phyloP scores from a whole-genome alignment of 1,284 basidiomycete species.

The Heterobasidion occidentale region DNA sequence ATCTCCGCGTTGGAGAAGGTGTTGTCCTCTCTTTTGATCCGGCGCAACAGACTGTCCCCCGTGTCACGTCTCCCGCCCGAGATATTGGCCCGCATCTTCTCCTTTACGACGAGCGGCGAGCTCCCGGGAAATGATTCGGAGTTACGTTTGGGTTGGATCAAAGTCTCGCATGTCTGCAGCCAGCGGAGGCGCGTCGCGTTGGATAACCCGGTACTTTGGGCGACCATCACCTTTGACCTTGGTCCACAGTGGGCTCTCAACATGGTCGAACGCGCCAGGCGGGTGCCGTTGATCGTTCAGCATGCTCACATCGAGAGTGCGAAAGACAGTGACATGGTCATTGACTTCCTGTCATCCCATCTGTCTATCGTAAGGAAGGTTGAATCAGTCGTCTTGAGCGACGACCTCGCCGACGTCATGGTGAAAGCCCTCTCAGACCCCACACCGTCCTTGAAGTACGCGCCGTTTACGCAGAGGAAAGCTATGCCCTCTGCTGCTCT shows the following conservation, averaged over 20 bases:
- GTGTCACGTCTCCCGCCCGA: too few relatives aligned
- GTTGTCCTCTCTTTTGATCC: too few relatives aligned
- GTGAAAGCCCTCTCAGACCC: background rate
- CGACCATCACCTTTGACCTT: background rate
- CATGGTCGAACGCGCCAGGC: background rate
- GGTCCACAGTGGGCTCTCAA: background rate
- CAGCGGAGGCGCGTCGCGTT: background rate
- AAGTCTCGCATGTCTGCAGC: background rate
- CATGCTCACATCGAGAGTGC: background rate
- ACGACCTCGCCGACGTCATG: background rate
- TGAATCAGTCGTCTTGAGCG: background rate
- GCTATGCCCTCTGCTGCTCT: too few relatives aligned
- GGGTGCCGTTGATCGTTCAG: background rate
- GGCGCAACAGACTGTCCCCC: too few relatives aligned
- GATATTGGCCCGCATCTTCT: too few relatives aligned
- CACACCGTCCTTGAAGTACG: background rate
- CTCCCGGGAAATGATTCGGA: background rate
- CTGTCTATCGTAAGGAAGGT: background rate
- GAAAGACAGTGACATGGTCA: background rate
- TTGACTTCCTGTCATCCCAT: background rate
- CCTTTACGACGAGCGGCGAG: too few relatives aligned
- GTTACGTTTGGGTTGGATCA: background rate
- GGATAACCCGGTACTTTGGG: background rate
- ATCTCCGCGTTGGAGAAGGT: too few relatives aligned
- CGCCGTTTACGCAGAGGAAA: background rate